A percentile compares a stretch with the other conserved stretches of the same genome.
These are phyloP conservation scores for Lyophyllum shimeji DNA, from an alignment of 768 basidiomycete species.

Conservation along the genomic window DNA sequence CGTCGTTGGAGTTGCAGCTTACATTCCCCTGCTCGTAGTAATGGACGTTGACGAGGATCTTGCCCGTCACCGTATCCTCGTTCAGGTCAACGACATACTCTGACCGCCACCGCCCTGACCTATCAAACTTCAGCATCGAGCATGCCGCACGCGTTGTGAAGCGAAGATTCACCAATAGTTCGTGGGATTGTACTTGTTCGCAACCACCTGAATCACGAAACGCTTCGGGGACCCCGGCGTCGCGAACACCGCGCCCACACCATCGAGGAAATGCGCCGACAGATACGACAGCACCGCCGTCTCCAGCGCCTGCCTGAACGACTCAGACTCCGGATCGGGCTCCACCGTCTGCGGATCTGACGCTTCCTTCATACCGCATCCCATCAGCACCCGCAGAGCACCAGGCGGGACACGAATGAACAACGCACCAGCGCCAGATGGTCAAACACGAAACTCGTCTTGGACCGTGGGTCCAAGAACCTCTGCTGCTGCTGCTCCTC, in stretches of 20 bases:
- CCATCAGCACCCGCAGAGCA: not conserved
- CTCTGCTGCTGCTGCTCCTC: slow-evolving; percentile 42
- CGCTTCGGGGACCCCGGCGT: slow-evolving; percentile 39
- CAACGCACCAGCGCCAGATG: slow-evolving; percentile 73
- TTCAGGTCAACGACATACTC: slow-evolving; percentile 75
- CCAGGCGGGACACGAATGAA: not conserved
- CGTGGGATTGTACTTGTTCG: slow-evolving; percentile 91
- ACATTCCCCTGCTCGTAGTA: slow-evolving; percentile 99
- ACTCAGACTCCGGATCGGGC: slow-evolving; percentile 63
- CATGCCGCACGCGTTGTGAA: not conserved
- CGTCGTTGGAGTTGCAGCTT: slow-evolving; percentile 18
- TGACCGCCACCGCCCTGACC: slow-evolving; percentile 96
- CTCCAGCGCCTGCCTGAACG: slow-evolving; percentile 77
- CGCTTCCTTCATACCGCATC: slow-evolving; percentile 56
- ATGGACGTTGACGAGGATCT: slow-evolving; percentile 83
- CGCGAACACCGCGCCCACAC: slow-evolving; percentile 73
- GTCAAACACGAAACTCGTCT: slow-evolving; percentile 79
- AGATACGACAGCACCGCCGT: slow-evolving; percentile 66
- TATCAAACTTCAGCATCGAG: slow-evolving; percentile 27
- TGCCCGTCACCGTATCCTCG: slow-evolving; percentile 63
- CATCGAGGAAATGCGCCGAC: slow-evolving; percentile 79
- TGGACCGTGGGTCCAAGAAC: slow-evolving; percentile 82
- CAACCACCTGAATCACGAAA: slow-evolving; percentile 82
- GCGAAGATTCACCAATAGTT: slow-evolving; percentile 76
- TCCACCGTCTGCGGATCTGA: slow-evolving; percentile 69